Base-by-base conservation (phyloP, 2,329 filamentous ascomycete species). In the Aspergillus sergii region DNA sequence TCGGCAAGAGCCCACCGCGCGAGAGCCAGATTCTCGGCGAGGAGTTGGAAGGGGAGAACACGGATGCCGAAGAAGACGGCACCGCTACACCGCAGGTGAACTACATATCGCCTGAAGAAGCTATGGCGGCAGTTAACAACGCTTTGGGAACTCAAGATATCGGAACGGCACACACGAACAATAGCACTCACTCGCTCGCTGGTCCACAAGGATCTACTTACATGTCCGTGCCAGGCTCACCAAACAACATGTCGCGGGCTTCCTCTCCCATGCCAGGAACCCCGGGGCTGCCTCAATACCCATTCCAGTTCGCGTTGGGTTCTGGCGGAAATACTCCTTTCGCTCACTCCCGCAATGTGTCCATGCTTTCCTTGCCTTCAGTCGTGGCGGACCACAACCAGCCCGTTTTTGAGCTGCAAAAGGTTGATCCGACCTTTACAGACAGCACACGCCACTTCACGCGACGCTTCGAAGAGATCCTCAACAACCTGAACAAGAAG, bases 391-490 rank as follows among this genome's bases (percentile, higher is more conserved):
- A 86, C 63, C 87, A 87, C 70, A 85, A 84, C 14, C 60, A 62
- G 32, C 51, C 57, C 57, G 84, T 88, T 69, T 88, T 84, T 71
- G 84, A 86, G 65, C 82, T 89, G n/a, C 88, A 90, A 71, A 87
- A 89, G 61, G 86, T 90, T 0, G 87, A 88, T 67, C 88, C 88
- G 2, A 88, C 87, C 77, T 91, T 91, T 77, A 89, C 85, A 7
- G 88, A 90, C 71, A 83, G 84, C 53, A 86, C 82, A 34, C 88
- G 87, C 36, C 81, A 88, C 64, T 90, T 88, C 73, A 87, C 85
- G 66, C 80, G 80, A 64, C 81, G 78, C 1, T 90, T 89, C 65
- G 84, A 86, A 62, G 82, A 84, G 72, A 85, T 82, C 70, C 81
- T 90, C 1, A 83, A 86, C 39, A 73, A 76, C 2, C 77, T 90